A percentile compares a stretch with the other conserved stretches of the same genome.
Evolutionary conservation across 257 asterid genomes (phyloP).

Genomic region (Mitragyna speciosa): DNA sequence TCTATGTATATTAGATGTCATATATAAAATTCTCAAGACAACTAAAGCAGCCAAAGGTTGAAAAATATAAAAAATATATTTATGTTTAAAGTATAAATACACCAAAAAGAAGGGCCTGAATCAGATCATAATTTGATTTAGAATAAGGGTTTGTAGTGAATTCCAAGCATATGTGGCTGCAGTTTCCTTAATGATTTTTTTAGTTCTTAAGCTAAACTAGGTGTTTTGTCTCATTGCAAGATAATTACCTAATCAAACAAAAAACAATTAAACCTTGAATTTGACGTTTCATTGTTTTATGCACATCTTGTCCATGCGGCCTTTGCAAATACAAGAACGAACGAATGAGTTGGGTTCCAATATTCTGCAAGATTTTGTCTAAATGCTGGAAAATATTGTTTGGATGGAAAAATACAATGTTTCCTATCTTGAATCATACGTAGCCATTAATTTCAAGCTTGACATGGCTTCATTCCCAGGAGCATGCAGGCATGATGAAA

Average conservation of each 20-base stretch:
- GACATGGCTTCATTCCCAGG: constrained; percentile 2
- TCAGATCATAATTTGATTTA: background rate
- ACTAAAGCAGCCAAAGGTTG: background rate
- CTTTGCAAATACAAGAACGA: background rate
- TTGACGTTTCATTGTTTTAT: constrained; percentile 1
- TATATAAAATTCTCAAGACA: background rate
- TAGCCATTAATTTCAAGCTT: background rate
- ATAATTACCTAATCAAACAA: background rate
- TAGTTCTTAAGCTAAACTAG: background rate
- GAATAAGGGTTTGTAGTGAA: background rate
- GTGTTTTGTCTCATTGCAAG: background rate
- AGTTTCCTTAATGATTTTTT: background rate
- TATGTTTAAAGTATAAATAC: background rate
- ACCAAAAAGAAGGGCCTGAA: background rate
- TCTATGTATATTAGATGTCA: background rate
- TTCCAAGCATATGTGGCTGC: background rate
- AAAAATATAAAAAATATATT: background rate
- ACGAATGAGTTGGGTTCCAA: background rate
- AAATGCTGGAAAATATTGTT: constrained; percentile 11
- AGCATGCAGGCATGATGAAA: constrained; percentile 4
- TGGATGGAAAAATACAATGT: constrained; percentile 16
- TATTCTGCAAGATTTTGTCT: background rate
- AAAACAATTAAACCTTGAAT: background rate
- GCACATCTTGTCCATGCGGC: background rate
- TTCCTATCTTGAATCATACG: background rate